phyloP scores from a whole-genome alignment of 2,329 filamentous ascomycete species.

The Trichoderma sp. region DNA sequence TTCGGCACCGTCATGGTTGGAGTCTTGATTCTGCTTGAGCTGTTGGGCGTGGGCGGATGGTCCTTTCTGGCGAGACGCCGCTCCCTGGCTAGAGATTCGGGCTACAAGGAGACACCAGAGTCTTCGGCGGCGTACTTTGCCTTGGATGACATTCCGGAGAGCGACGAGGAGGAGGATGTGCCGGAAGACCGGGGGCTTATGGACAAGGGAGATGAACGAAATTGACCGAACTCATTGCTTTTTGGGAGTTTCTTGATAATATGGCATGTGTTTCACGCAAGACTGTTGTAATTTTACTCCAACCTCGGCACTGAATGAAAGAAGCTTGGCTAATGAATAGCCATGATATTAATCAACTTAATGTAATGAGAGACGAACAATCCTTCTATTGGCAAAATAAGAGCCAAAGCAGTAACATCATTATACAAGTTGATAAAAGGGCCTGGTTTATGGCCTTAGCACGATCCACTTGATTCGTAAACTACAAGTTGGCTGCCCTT shows the following conservation, averaged over 20 bases:
- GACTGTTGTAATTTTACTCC: neutral
- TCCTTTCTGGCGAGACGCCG: slow-evolving; percentile 10
- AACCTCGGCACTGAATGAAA: neutral
- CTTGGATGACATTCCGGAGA: slow-evolving; percentile 21
- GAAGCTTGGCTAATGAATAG: neutral
- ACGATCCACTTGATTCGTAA: neutral
- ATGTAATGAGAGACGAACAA: neutral
- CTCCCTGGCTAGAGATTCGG: neutral
- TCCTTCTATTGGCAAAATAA: neutral
- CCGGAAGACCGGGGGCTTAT: slow-evolving; percentile 24
- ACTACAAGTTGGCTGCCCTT: neutral
- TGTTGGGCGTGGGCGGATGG: slow-evolving; percentile 10
- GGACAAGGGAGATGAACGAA: slow-evolving; percentile 11
- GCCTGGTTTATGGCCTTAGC: too few species aligned
- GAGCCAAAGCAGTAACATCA: neutral
- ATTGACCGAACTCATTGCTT: neutral
- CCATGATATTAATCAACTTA: neutral
- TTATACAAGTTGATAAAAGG: neutral
- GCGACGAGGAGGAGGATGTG: slow-evolving; percentile 23
- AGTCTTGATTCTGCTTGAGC: slow-evolving; percentile 11
- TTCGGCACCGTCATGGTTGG: neutral
- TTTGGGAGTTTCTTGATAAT: neutral
- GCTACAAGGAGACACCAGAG: slow-evolving; percentile 18
- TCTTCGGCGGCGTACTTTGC: slow-evolving; percentile 25
- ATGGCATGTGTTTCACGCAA: neutral